phyloP scores from a whole-genome alignment of 176 grass and related monocot genomes.

The Zoysia japonica region DNA sequence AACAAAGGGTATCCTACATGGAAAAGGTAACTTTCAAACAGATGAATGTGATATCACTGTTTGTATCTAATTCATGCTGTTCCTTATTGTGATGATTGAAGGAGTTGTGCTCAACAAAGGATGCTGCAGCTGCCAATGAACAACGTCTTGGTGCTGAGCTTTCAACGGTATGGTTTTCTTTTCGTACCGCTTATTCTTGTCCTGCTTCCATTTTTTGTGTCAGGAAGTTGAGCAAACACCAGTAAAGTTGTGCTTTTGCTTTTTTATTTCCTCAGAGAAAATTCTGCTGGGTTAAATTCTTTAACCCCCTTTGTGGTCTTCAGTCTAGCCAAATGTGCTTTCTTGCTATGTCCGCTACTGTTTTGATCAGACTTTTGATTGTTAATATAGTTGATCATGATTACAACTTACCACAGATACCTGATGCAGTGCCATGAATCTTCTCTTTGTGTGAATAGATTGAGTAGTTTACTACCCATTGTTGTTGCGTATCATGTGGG shows the following conservation, averaged over 20 bases:
- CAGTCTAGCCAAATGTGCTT: background rate
- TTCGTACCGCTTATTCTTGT: background rate
- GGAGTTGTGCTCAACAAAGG: conserved; percentile 79
- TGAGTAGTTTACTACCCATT: background rate
- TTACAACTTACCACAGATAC: conserved; percentile 13
- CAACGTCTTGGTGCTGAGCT: conserved; percentile 67
- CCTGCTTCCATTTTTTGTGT: background rate
- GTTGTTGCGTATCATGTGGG: conserved; percentile 1
- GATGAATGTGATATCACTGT: conserved; percentile 15
- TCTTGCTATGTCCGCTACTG: background rate
- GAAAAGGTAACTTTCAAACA: conserved; percentile 68
- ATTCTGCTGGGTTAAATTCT: background rate
- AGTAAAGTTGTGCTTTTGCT: background rate
- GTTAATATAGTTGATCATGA: background rate
- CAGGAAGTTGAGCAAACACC: background rate
- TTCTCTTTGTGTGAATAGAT: background rate
- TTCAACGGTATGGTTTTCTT: conserved; percentile 61
- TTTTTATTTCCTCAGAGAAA: background rate
- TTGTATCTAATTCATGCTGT: conserved; percentile 34
- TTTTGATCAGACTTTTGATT: conserved; percentile 13
- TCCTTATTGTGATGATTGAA: conserved; percentile 48
- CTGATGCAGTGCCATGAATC: background rate
- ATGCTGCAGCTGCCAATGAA: conserved; percentile 72
- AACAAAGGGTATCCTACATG: conserved; percentile 71
- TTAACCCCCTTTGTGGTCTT: background rate